phyloP scores from a whole-genome alignment of 1,284 basidiomycete species.

The Sanghuangporus weigelae region DNA sequence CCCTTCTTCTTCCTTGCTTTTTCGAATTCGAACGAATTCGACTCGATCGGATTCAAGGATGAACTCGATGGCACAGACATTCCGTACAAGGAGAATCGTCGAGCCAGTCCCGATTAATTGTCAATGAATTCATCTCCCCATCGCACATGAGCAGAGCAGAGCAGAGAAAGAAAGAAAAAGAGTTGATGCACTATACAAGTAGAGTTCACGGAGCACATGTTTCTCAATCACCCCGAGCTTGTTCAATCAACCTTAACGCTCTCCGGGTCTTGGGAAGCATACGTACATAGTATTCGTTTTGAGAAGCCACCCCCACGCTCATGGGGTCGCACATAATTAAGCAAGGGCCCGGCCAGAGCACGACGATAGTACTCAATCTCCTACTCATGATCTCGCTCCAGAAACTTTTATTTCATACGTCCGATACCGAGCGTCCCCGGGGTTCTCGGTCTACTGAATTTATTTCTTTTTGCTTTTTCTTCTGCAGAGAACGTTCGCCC shows the following conservation, averaged over 20 bases:
- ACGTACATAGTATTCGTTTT: neutral
- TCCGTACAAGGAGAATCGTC: neutral
- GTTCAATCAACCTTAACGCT: constrained; percentile 6
- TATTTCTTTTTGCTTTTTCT: neutral
- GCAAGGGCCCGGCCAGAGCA: neutral
- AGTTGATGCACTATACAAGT: neutral
- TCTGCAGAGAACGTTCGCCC: neutral
- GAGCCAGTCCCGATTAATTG: neutral
- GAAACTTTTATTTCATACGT: neutral
- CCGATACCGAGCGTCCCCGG: neutral
- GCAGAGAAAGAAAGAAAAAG: neutral
- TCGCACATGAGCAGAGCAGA: neutral
- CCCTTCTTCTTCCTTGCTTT: neutral
- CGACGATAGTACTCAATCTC: neutral
- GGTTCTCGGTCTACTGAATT: neutral
- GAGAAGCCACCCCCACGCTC: neutral
- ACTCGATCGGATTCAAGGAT: neutral
- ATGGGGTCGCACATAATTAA: neutral
- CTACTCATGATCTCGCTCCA: neutral
- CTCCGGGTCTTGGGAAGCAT: neutral
- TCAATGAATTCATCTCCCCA: neutral
- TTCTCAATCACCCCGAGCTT: constrained; percentile 4
- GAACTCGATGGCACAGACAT: neutral
- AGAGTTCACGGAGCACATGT: constrained; percentile 2
- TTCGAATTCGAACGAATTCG: neutral